Percentiles rank a stretch among this genome's conserved stretches.
Conservation (phyloP, 805 yeast species). For the Sugiyamaella lignohabitans region DNA sequence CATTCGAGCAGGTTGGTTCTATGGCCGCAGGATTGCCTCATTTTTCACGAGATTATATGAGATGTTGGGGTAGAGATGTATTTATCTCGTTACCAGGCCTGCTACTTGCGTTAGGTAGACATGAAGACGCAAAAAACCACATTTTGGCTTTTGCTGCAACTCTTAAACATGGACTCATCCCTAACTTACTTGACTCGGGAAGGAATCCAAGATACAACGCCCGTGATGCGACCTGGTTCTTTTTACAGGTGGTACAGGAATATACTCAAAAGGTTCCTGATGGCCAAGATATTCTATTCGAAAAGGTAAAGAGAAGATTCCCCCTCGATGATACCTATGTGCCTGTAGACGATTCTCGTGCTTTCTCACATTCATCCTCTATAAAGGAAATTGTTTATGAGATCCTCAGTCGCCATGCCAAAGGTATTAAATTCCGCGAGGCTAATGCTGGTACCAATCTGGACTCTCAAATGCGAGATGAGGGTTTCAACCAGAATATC, state of each 20-base stretch:
- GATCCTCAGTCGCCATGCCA: conserved; percentile 80
- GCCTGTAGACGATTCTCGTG: conserved; percentile 59
- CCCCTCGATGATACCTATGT: conserved; percentile 83
- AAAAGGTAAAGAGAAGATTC: conserved; percentile 71
- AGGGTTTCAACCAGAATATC: conserved; percentile 82
- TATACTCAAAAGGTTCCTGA: conserved; percentile 61
- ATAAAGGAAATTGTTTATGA: conserved; percentile 77
- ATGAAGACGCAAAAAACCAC: conserved; percentile 71
- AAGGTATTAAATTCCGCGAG: conserved; percentile 80
- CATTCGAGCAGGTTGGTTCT: conserved; percentile 54
- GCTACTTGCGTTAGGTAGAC: conserved; percentile 68
- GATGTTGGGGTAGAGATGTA: conserved; percentile 98
- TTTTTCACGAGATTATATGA: conserved; percentile 82
- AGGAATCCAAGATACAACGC: conserved; percentile 92
- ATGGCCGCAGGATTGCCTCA: conserved; percentile 97
- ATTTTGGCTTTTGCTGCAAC: conserved; percentile 85
- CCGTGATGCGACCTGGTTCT: conserved; percentile 96
- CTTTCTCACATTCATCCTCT: conserved; percentile 64
- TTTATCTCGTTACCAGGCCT: conserved; percentile 83
- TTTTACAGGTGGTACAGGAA: conserved; percentile 81
- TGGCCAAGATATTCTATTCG: conserved; percentile 62
- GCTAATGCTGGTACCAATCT: conserved; percentile 89
- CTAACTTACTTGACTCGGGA: conserved; percentile 88
- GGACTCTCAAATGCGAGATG: conserved; percentile 87
- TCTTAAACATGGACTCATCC: conserved; percentile 90